Base-by-base conservation (phyloP, 139 green algal species). In the Yamagishiella unicocca region DNA sequence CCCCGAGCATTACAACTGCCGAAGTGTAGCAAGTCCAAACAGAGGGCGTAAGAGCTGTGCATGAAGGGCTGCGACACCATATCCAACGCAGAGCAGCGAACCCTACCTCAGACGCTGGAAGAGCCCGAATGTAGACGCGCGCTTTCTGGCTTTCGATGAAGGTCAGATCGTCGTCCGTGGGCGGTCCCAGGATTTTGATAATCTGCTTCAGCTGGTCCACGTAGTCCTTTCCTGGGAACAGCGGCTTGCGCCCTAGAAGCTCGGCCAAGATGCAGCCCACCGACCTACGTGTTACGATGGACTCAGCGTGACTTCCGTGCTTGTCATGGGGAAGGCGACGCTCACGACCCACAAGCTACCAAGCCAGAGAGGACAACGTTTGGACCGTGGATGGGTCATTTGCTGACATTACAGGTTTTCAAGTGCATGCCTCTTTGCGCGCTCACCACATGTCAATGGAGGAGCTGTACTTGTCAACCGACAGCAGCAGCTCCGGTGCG, bases 201-300 rank as follows among this genome's bases (percentile, higher is more conserved):
- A 99, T 98, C 9, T 98, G 92, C 86, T 97, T 96, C 70, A 99
- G 94, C 93, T 98, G 97, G 83, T 99, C 94, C 50, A 99, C 95
- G 88, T 98, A 98, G 90, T 99, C 96, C 90, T 96, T 97, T 33
- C 96, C 96, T 0, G 95, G 75, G 8, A 97, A 96, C n/a, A 99
- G 92, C 25, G 96, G 95, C 88, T 94, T 95, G 46, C 97, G 89
- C 14, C 93, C 93, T 78, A 99, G 90, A 87, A 99, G 93, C 95
- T 99, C 97, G 0, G 94, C 96, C 79, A 99, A 87, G 88, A 99
- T 98, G 94, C 97, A 99, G 67, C 97, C 97, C 35, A 98, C 96
- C 14, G 90, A 81, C 79, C 79, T 85, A 31, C 8, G 72, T 42
- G 38, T 17, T 6, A 76, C n/a, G n/a, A n/a, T n/a, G n/a, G n/a